Evolutionary conservation across 331 rosid genomes (phyloP), one percentile per base, ranked within the genome.

Genomic region (Acacia concinna): DNA sequence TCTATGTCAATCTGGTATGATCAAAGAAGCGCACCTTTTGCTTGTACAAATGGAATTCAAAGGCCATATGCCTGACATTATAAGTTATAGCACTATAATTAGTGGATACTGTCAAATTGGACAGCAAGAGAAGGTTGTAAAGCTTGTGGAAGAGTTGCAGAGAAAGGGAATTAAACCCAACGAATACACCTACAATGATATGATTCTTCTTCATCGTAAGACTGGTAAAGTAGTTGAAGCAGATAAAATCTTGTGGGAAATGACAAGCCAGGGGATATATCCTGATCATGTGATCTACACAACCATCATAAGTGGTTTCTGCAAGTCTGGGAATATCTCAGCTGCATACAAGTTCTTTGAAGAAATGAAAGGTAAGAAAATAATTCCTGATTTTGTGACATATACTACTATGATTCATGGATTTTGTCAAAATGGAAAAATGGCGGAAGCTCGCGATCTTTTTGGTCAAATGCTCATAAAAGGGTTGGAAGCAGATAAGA

Each of bases 231-330:
- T 79, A 31, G 69, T 78, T 71, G 91, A 92, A 82, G 93, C 94
- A 0, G 91, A 90, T 85, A 41, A 68, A 70, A 81, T 90, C 30
- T 68, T 91, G 83, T 83, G 92, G 81, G 91, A 87, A 91, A 92
- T 91, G 93, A 74, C 41, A 51, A 79, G 73, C 31, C 63, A 54
- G 63, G 63, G 63, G 28, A 54, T 54, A 73, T 40, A 79, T 79
- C 97, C 97, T 65, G 97, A 92, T 82, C 87, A 87, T 49, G 97
- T 88, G 6, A 82, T 92, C 37, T 92, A 92, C 84, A 94, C 98
- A 30, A 94, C 97, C 82, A 83, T 92, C 74, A 84, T 92, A 46
- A 86, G 85, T 60, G 92, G 97, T 70, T 92, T 87, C 78, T 85
- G 92, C 81, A 89, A 86, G 82, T 85, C 79, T 68, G 91, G 92